A percentile compares a stretch with the other conserved stretches of the same genome.
These are phyloP conservation scores for Stagonosporopsis tanaceti DNA, from an alignment of 2,329 filamentous ascomycete species.

Conservation along the genomic window DNA sequence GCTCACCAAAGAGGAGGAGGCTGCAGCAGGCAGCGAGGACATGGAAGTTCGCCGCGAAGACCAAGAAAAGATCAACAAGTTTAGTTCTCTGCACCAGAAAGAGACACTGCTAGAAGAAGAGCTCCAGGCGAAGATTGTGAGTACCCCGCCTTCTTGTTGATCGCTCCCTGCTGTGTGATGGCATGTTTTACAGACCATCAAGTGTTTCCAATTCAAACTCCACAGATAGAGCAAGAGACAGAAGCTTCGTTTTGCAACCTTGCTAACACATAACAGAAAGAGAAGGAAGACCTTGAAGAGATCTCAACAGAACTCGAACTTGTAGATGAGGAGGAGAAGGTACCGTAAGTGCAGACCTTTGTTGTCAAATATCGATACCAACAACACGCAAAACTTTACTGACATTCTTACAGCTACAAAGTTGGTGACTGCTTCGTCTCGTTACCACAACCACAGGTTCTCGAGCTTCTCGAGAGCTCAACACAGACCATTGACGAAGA, in stretches of 20 bases:
- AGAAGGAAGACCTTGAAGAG: constrained; percentile 97
- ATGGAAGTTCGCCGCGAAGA: constrained; percentile 95
- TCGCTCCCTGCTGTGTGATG: not conserved
- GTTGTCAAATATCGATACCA: not conserved
- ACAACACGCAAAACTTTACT: not conserved
- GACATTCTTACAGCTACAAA: constrained; percentile 74
- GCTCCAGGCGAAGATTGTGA: constrained; percentile 78
- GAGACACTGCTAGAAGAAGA: constrained; percentile 82
- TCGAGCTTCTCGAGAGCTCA: constrained; percentile 79
- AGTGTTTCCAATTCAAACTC: not conserved
- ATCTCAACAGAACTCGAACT: constrained; percentile 90
- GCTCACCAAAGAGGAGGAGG: constrained; percentile 89
- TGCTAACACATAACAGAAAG: constrained; percentile 71
- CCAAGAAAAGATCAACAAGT: constrained; percentile 98
- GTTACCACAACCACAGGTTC: constrained; percentile 81
- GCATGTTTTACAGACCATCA: not conserved
- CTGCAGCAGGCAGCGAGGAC: constrained; percentile 73
- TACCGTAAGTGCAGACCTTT: constrained; percentile 70
- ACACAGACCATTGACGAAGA: constrained; percentile 79
- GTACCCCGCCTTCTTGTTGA: constrained; percentile 36
- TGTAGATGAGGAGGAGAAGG: constrained; percentile 90
- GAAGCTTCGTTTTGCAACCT: not conserved
- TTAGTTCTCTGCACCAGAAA: constrained; percentile 91
- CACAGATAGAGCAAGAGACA: not conserved
- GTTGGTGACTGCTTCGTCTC: constrained; percentile 96